Conservation (phyloP, 352 stramenopile species). For the Globisporangium cylindrosporum region DNA sequence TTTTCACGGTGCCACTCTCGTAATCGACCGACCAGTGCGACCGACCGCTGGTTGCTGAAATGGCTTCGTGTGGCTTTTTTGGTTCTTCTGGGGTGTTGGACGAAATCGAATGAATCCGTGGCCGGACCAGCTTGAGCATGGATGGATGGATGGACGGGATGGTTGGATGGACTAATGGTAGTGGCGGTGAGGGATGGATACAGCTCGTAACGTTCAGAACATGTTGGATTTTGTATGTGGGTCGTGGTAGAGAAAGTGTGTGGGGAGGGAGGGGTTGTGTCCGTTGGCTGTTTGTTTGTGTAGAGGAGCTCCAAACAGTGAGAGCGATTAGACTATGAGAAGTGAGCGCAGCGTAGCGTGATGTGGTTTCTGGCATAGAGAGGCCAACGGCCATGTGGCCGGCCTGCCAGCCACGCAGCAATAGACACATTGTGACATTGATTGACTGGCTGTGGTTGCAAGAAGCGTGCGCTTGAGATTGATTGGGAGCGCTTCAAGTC, state of each 20-base stretch:
- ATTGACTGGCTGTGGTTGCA: background rate
- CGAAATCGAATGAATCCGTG: background rate
- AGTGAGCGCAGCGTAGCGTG: background rate
- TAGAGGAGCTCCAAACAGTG: background rate
- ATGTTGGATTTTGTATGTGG: background rate
- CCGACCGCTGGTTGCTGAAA: background rate
- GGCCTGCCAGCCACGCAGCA: background rate
- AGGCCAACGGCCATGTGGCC: background rate
- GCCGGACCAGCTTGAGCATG: background rate
- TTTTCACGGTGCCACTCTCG: conserved; percentile 4
- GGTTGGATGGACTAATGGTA: too few species aligned
- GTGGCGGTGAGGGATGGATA: background rate
- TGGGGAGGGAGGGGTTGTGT: background rate
- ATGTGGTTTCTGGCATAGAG: background rate
- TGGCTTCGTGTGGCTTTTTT: conserved; percentile 3
- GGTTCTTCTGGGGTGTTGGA: background rate
- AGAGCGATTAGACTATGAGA: background rate
- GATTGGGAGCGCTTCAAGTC: too few species aligned
- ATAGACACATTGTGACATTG: background rate
- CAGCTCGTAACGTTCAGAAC: background rate
- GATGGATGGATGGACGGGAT: background rate
- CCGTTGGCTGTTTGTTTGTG: background rate
- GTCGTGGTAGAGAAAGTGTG: background rate
- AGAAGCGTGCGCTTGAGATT: background rate
- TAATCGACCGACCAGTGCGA: background rate